A percentile compares a stretch with the other conserved stretches of the same genome.
Conservation (phyloP, 2,329 filamentous ascomycete genomes). For the Verticillium alfalfae region DNA sequence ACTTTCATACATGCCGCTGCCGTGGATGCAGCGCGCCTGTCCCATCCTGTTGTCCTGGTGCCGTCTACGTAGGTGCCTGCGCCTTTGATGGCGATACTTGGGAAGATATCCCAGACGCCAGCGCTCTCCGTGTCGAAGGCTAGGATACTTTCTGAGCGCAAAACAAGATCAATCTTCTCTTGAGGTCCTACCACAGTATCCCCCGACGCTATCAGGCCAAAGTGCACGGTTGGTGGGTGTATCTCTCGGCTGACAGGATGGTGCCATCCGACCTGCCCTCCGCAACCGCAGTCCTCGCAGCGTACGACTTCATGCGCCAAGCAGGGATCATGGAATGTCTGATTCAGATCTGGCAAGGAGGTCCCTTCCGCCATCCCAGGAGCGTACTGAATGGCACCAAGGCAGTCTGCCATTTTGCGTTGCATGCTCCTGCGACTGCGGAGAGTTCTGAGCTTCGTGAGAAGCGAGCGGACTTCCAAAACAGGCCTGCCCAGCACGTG, state of each 20-base stretch:
- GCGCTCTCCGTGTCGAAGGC: slow-evolving; percentile 29
- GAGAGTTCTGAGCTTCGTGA: slow-evolving; percentile 17
- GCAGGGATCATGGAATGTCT: too few relatives aligned
- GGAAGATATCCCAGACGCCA: slow-evolving; percentile 23
- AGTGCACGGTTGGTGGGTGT: slow-evolving; percentile 20
- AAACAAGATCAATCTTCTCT: slow-evolving; percentile 25
- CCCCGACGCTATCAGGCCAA: slow-evolving; percentile 31
- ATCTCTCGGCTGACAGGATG: slow-evolving; percentile 7
- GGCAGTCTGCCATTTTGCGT: slow-evolving; percentile 2
- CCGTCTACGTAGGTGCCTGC: slow-evolving; percentile 31
- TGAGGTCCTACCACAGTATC: slow-evolving; percentile 34
- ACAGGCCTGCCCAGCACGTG: slow-evolving; percentile 15
- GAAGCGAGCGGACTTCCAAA: slow-evolving; percentile 13
- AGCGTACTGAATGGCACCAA: slow-evolving; percentile 11
- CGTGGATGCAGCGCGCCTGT: slow-evolving; percentile 9
- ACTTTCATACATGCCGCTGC: slow-evolving; percentile 9
- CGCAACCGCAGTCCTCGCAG: slow-evolving; percentile 6
- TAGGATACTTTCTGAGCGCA: slow-evolving; percentile 15
- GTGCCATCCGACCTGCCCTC: background rate
- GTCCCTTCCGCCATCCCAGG: background rate
- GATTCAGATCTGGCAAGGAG: too few relatives aligned
- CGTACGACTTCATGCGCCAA: background rate
- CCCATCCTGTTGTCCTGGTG: slow-evolving; percentile 21
- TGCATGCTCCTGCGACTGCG: slow-evolving; percentile 4
- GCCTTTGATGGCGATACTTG: slow-evolving; percentile 30